These are phyloP conservation scores for Drosera spatulata DNA, from an alignment of 179 eudicot genomes.

Conservation along the genomic window DNA sequence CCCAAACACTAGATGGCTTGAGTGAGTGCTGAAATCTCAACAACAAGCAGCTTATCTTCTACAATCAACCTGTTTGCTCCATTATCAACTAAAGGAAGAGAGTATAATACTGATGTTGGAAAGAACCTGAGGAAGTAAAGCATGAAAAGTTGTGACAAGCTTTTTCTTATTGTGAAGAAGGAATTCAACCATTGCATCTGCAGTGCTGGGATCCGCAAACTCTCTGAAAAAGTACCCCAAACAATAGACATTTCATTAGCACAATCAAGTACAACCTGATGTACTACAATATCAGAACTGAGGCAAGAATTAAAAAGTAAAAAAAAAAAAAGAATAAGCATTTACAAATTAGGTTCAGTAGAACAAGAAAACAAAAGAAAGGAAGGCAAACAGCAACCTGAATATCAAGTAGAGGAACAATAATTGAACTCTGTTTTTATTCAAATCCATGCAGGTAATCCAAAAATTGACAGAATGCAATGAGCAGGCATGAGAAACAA, in stretches of 20 bases:
- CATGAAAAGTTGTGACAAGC: conserved; percentile 56
- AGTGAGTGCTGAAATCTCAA: no score
- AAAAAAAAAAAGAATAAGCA: no score
- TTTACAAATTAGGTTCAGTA: no score
- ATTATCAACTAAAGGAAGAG: background rate
- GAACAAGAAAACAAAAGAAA: no score
- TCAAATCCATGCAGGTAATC: no score
- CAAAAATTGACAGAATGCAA: no score
- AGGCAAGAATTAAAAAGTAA: background rate
- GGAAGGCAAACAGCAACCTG: no score
- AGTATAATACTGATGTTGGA: background rate
- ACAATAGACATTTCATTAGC: background rate
- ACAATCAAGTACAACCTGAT: no score
- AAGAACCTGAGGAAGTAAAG: conserved; percentile 87
- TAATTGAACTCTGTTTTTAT: no score
- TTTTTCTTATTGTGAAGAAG: conserved; percentile 56
- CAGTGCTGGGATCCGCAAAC: conserved; percentile 88
- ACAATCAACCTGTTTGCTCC: background rate
- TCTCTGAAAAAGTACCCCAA: conserved; percentile 47
- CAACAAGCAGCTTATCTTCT: background rate
- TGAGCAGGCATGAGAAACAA: no score
- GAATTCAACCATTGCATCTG: conserved; percentile 75
- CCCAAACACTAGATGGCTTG: no score
- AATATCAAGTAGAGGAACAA: no score
- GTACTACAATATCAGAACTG: background rate